Base-by-base conservation (phyloP, 2,329 filamentous ascomycete genomes). In the Blastomyces silverae region DNA sequence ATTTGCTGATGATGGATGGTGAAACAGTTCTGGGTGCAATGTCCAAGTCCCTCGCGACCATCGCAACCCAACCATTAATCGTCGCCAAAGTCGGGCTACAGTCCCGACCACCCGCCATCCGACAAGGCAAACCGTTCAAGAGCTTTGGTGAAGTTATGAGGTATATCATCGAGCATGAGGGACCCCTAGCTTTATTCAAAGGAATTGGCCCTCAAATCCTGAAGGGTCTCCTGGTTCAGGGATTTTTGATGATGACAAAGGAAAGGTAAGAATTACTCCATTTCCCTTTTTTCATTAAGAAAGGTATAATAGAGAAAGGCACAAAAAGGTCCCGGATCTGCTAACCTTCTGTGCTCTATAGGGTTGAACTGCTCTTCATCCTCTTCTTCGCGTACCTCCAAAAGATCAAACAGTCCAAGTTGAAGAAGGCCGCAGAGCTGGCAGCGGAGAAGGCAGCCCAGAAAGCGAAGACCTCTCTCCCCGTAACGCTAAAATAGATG, bases 231-330 rank as follows among this genome's bases (percentile, higher is more conserved):
- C 76, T 99, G 60, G 94, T 99, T 2, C 94, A 99, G 74, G 94
- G 94, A 61, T 86, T 99, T 64, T 82, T 99, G 50, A 99, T 99
- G 94, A 99, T 97, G 92, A 94, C 92, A 59, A 99, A 99, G 80
- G 94, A 99, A 79, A 85, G 92, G 90, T 92, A 82, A 70, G 82
- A 62, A 56, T 53, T 11, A 55, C 53, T 11, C 34, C 60, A 11
- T 62, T 67, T 64, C 56, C 50, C 17, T 28, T n/a, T 17, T 46
- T 46, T n/a, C 17, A 7, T 46, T 46, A 7, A 25, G 37, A 34
- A 53, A 11, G 48, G 50, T 7, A 55, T 56, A 42, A 11, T 42
- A 13, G 39, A 13, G n/a, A 13, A 5, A 25, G 25, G n/a, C 11
- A 22, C 4, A 25, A 28, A 52, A 52, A 28, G 10, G 11, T 10